phyloP scores from a whole-genome alignment of 1,284 basidiomycete genomes.

The Leccinum griseonigrum region DNA sequence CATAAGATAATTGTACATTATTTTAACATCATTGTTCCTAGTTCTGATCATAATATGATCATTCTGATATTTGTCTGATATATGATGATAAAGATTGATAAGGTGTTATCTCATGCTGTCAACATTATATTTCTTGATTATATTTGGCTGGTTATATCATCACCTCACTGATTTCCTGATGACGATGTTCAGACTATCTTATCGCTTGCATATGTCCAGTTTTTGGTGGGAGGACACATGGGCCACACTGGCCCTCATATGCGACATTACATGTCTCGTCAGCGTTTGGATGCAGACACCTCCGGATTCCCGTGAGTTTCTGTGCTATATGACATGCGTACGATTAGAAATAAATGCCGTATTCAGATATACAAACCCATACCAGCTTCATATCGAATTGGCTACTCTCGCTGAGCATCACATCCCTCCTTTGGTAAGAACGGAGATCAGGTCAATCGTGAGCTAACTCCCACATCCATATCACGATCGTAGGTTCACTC shows the following conservation, averaged over 20 bases:
- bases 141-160: too few species aligned
- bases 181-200: constrained; percentile 21
- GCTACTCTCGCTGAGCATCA: constrained; percentile 21
- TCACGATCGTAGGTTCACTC: constrained; percentile 17
- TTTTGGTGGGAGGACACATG: constrained; percentile 29
- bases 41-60: too few species aligned
- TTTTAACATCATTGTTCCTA: too few species aligned
- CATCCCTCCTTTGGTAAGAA: constrained; percentile 21
- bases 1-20: too few species aligned
- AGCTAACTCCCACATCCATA: not conserved
- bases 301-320: constrained; percentile 5
- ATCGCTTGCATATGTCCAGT: constrained; percentile 19
- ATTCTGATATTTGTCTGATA: too few species aligned
- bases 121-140: too few species aligned
- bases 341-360: not conserved
- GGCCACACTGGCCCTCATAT: constrained; percentile 23
- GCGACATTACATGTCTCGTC: constrained; percentile 19
- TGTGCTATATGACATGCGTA: not conserved
- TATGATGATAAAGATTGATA: too few species aligned
- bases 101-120: too few species aligned
- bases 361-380: not conserved
- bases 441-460: not conserved
- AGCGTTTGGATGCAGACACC: constrained; percentile 18
- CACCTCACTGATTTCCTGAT: too few species aligned
- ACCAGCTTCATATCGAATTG: constrained; percentile 6